Base-by-base conservation (phyloP, 2,329 filamentous ascomycete species). In the Pseudogymnoascus sp. region DNA sequence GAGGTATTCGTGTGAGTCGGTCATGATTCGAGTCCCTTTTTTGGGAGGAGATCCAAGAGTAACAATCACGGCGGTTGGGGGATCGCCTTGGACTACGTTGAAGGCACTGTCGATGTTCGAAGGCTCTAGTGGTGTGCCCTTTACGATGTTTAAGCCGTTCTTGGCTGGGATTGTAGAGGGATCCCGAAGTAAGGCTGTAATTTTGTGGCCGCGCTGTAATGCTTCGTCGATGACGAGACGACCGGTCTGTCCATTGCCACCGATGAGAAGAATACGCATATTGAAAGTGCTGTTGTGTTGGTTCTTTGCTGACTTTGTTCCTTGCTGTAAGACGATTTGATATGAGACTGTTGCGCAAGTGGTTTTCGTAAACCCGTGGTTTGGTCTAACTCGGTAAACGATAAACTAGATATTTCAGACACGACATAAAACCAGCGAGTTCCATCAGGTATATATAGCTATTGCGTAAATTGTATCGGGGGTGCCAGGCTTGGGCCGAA, bases 241-340 rank as follows among this genome's bases (percentile, higher is more conserved):
- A 68, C 80, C 80, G 61, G 79, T 80, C 59, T 76, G 78, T 63
- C 81, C 80, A 59, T 72, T 79, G 62, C 75, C 80, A 35, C 79
- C 80, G 40, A 82, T 71, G 40, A 65, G 26, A 64, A 82, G 76
- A 66, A 82, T 42, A 42, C 61, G 67, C 66, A 60, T 33, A 42
- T 44, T 64, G 63, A 62, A 59, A 42, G 59, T 64, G 33, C 7
- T 59, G 59, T 62, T 33, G 33, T 19, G 60, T 11, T 62, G 40
- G 15, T 17, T 4, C 23, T 13, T 17, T 17, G 1, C 13, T 17
- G 26, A 31, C 5, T 15, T 44, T 11, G 15, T 29, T 29, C 15
- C 44, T 23, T 53, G 19, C 19, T 26, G 29, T 26, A 26, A 9
- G 21, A 23, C 23, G 44, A 10, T 31, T 53, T 19, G 26, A 7